phyloP scores from a whole-genome alignment of 257 asterid species.

The Datura wrightii region DNA sequence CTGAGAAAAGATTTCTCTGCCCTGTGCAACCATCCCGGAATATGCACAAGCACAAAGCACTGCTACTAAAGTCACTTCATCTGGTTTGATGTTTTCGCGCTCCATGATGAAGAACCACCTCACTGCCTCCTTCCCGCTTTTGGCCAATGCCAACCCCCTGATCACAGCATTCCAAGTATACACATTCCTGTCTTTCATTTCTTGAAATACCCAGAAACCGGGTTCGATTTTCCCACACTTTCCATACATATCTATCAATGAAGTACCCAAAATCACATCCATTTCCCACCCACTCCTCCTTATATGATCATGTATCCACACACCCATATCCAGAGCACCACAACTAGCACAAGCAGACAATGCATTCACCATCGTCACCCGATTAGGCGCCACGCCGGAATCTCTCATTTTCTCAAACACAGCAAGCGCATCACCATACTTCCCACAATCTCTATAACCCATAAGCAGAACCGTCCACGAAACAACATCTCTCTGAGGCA shows the following conservation, averaged over 20 bases:
- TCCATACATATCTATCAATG: conserved; percentile 73
- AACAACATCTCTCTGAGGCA: conserved; percentile 74
- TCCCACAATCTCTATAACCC: conserved; percentile 60
- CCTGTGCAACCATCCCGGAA: conserved; percentile 52
- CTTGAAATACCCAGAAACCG: conserved; percentile 53
- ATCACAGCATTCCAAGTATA: conserved; percentile 72
- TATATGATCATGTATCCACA: conserved; percentile 62
- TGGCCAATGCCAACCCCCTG: conserved; percentile 65
- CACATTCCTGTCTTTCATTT: conserved; percentile 61
- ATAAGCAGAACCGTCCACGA: conserved; percentile 75
- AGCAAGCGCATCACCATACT: conserved; percentile 57
- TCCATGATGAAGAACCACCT: conserved; percentile 65
- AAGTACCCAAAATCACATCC: conserved; percentile 78
- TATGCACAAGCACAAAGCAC: conserved; percentile 74
- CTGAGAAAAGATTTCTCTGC: conserved; percentile 56
- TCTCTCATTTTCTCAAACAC: conserved; percentile 60
- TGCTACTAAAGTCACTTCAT: conserved; percentile 60
- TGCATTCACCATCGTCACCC: conserved; percentile 73
- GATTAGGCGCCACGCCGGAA: conserved; percentile 66
- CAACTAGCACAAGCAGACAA: conserved; percentile 67
- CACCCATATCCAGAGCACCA: conserved; percentile 61
- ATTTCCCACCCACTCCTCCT: conserved; percentile 56
- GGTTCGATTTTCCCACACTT: conserved; percentile 61
- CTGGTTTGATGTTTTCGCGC: conserved; percentile 53
- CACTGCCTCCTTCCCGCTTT: conserved; percentile 64